Evolutionary conservation across 108 stramenopile genomes (phyloP), one percentile per base, ranked within the genome.

Genomic region (Aurantiochytrium sp.): DNA sequence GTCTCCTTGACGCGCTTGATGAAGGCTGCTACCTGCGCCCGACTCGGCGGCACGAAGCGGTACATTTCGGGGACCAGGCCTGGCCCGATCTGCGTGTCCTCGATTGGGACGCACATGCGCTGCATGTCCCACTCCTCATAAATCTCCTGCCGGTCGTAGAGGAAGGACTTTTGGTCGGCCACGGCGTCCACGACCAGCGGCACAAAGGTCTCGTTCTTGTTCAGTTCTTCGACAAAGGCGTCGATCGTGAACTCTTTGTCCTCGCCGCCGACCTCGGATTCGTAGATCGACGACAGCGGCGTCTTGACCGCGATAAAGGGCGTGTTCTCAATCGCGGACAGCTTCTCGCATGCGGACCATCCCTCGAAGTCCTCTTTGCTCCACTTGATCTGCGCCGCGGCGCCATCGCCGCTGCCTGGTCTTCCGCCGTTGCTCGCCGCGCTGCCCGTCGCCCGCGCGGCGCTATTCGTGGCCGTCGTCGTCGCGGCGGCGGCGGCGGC

Each of bases 81-180:
- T 12, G 59, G 59, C 22, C 45, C 73, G 12, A 48, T 42, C 39
- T 81, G 73, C 12, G 36, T 27, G 1, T 41, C 24, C 24, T 81
- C 73, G 2, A 81, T 48, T n/a, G 73, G 39, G 36, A 81, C n/a
- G n/a, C 27, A 0, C 45, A 48, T 81, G 73, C 45, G 73, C 24
- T 81, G 42, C 73, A 81, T 81, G 24, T 81, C 73, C 73, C 73
- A 81, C 45, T 81, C 73, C 27, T 81, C 73, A 81, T 48, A 81
- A 48, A 81, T 48, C 45, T 81, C 73, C 6, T 81, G 10, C n/a
- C 42, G 73, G 12, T 48, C 73, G 3, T 81, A 81, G 10, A 48
- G 39, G 39, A 27, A 81, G 0, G 39, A 48, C 10, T 37, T 24
- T 17, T 48, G 39, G 4, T 81, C 73, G 42, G 73, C n/a, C 27